A percentile compares a stretch with the other conserved stretches of the same genome.
Conservation (phyloP, 2,329 filamentous ascomycete genomes). For the Clonostachys solani region DNA sequence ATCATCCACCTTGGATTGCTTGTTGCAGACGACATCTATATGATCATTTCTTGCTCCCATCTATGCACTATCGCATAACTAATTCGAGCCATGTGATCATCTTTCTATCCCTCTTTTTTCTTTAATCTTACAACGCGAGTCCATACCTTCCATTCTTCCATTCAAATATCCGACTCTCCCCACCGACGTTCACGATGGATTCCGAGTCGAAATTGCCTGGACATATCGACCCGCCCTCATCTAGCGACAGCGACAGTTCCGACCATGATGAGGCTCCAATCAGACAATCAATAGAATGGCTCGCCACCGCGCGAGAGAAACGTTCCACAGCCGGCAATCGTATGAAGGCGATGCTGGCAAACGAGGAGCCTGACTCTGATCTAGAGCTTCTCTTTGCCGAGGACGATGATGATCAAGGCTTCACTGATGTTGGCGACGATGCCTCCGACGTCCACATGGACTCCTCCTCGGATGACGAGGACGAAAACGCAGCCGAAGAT, state of each 20-base stretch:
- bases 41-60: too few species aligned
- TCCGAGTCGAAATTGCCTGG: too few species aligned
- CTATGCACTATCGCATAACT: too few species aligned
- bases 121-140: too few species aligned
- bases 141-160: too few species aligned
- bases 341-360: conserved; percentile 73
- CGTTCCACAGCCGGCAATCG: conserved; percentile 82
- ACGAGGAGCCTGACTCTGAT: conserved; percentile 65
- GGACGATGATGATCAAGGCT: conserved; percentile 63
- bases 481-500: conserved; percentile 43
- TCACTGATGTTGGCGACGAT: conserved; percentile 64
- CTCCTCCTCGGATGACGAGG: conserved; percentile 79
- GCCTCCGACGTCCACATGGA: conserved; percentile 80
- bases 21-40: too few species aligned
- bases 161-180: too few species aligned
- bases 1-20: too few species aligned
- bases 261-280: conserved; percentile 19
- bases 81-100: too few species aligned
- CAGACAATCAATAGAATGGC: conserved; percentile 51
- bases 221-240: not conserved
- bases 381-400: conserved; percentile 75
- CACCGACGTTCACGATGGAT: too few species aligned
- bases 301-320: conserved; percentile 69
- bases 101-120: too few species aligned
- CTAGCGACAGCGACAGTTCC: conserved; percentile 21